Evolutionary conservation across 257 asterid genomes (phyloP).

Genomic region (Solanum tarijense): DNA sequence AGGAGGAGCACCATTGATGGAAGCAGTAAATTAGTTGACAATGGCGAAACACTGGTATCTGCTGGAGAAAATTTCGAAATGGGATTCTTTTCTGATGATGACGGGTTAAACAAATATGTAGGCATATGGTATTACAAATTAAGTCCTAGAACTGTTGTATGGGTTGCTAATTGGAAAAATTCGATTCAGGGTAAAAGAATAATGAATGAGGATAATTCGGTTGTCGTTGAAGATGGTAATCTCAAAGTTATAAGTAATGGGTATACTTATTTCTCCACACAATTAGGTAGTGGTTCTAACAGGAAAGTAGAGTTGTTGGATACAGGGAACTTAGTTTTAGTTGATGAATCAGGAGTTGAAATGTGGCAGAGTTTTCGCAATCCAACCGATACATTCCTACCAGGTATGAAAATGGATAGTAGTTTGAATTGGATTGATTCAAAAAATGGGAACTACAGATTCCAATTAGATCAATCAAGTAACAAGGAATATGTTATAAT

Average conservation of each 20-base stretch:
- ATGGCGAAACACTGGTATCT: constrained; percentile 22
- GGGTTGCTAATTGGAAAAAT: constrained; percentile 29
- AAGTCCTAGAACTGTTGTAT: constrained; percentile 19
- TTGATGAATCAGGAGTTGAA: not conserved
- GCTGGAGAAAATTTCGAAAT: constrained; percentile 24
- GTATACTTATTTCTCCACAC: not conserved
- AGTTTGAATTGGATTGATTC: constrained; percentile 7
- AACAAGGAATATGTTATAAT: not conserved
- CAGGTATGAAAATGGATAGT: constrained; percentile 30
- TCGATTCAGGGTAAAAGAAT: not conserved
- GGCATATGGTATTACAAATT: constrained; percentile 34
- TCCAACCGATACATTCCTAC: constrained; percentile 38
- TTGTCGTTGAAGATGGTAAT: constrained; percentile 26
- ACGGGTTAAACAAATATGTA: constrained; percentile 2
- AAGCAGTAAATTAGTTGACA: not conserved
- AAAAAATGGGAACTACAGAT: not conserved
- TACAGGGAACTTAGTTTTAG: constrained; percentile 31
- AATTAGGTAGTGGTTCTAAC: not conserved
- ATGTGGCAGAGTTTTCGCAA: constrained; percentile 33
- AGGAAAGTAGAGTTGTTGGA: constrained; percentile 23
- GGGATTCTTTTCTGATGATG: constrained; percentile 26
- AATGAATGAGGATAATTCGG: not conserved
- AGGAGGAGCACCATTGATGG: constrained; percentile 24
- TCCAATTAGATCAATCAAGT: constrained; percentile 4
- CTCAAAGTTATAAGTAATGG: not conserved